Base-by-base conservation (phyloP, 1,139 yeast species). In the Debaryomyces coudertii region DNA sequence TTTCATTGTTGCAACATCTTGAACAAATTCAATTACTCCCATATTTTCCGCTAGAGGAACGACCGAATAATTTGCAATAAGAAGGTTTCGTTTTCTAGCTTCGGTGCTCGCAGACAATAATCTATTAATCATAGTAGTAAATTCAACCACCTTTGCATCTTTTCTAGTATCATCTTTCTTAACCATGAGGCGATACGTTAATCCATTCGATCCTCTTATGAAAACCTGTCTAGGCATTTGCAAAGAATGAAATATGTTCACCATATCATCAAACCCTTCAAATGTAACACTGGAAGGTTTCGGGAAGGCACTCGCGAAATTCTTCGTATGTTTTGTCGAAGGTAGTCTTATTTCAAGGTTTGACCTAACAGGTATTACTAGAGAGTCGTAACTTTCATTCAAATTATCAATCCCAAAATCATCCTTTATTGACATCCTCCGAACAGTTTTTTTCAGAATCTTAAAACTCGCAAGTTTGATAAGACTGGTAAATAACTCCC, bases 1-100 rank as follows among this genome's bases (percentile, higher is more conserved):
- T 50, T 96, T 79, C 75, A 92, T 73, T 0, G 99, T 92, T 12
- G 82, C 75, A 2, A 92, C 95, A 53, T 90, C 84, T 27, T 83
- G 85, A 6, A 95, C 98, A 83, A 96, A 92, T 62, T 95, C 99
- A 52, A 95, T 87, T 5, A 95, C 79, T 28, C 99, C 99, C 72
- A 88, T 81, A 29, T 83, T 83, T 54, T 90, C 97, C 39, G 90
- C 84, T 46, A 95, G 65, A 0, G 98, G 97, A 9, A 90, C 82
- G 4, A 93, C 99, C 1, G 95, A 89, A 64, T 92, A 95, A 9
- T 95, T 86, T 2, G 83, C 77, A 47, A 95, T 90, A 2, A 78
- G 72, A 28, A 95, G 73, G 40, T 79, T 80, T 47, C 98, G 72
- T 52, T 85, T 83, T 40, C 86, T 76, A 0, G 97, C 85, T 46